Evolutionary conservation across 2,329 filamentous ascomycete species (phyloP), one percentile per base, ranked within the genome.

Genomic region (Calonectria pseudoreteaudii): DNA sequence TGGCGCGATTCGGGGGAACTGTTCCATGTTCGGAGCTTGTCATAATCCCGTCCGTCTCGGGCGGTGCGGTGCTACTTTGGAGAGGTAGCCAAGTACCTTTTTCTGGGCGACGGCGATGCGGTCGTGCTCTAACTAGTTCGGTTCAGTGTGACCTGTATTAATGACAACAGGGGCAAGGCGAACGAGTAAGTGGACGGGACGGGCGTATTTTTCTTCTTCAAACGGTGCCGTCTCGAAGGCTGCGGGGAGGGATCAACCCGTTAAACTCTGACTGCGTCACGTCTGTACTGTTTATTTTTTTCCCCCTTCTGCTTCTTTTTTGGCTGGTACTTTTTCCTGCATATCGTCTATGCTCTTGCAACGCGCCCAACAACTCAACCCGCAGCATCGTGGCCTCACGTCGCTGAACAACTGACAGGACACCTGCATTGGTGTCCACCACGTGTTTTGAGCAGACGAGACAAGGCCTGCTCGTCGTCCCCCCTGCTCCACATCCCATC

Each of bases 391-490:
- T 62, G 56, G 36, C 56, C 56, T 62, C 56, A 62, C 56, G 36
- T 70, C 41, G 53, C 26, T 60, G 56, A 62, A 31, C 67, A 60
- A 58, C 56, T 64, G 67, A 65, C 67, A 53, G 44, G 41, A 64
- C 47, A 52, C 47, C 30, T 69, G 71, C 71, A 72, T 69, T 72
- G 58, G 56, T 23, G 66, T 23, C 71, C 44, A 72, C 71, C 66
- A 69, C 66, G 71, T 73, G 71, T 73, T 73, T 71, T 65, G 49
- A 47, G 56, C 30, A 60, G 68, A 70, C 68, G 38, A 70, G 68
- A 70, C 68, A 65, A 69, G 68, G 49, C 26, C 68, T 44, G 41
- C 66, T 65, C 31, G 41, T 52, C 23, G n/a, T n/a, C n/a, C n/a
- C 36, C 36, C 50, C 50, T 62, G 66, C 58, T 73, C 71, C 71